phyloP scores from a whole-genome alignment of 352 stramenopile genomes.

The Phytopythium montanum region DNA sequence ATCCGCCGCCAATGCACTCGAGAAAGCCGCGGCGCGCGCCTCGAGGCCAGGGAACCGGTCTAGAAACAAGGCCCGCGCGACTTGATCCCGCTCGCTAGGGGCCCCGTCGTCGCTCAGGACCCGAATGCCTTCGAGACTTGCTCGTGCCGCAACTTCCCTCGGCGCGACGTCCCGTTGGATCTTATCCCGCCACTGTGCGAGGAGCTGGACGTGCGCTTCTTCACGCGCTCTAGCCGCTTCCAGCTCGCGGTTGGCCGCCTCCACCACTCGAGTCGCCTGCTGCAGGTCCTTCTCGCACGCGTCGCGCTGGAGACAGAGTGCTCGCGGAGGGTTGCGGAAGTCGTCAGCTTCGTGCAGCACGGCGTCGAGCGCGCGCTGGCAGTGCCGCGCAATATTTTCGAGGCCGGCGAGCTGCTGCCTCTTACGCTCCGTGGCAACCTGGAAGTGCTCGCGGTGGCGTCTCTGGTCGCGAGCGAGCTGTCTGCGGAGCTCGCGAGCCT shows the following conservation, averaged over 20 bases:
- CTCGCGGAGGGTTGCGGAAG: slow-evolving; percentile 62
- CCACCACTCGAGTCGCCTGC: slow-evolving; percentile 14
- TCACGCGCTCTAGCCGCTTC: slow-evolving; percentile 9
- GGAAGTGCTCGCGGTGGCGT: background rate
- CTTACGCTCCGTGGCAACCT: background rate
- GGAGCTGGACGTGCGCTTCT: slow-evolving; percentile 12
- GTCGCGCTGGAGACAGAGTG: slow-evolving; percentile 33
- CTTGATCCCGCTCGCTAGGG: slow-evolving; percentile 9
- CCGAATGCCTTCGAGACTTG: slow-evolving; percentile 12
- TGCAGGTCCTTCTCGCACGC: slow-evolving; percentile 30
- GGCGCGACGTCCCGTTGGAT: slow-evolving; percentile 10
- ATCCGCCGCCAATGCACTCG: slow-evolving; percentile 30
- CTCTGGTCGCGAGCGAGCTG: slow-evolving; percentile 3
- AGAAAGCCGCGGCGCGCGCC: slow-evolving; percentile 54
- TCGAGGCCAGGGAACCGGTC: slow-evolving; percentile 62
- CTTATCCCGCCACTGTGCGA: slow-evolving; percentile 15
- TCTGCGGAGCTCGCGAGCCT: background rate
- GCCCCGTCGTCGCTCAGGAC: slow-evolving; percentile 22
- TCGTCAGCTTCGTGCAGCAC: slow-evolving; percentile 44
- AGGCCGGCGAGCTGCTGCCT: slow-evolving; percentile 10
- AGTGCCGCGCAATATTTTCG: slow-evolving; percentile 20
- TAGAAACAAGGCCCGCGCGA: slow-evolving; percentile 58
- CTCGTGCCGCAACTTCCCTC: background rate
- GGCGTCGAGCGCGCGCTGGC: slow-evolving; percentile 27
- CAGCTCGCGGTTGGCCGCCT: slow-evolving; percentile 12